Base-by-base conservation (phyloP, 345 rosid genomes). In the Salix koriyanagi region DNA sequence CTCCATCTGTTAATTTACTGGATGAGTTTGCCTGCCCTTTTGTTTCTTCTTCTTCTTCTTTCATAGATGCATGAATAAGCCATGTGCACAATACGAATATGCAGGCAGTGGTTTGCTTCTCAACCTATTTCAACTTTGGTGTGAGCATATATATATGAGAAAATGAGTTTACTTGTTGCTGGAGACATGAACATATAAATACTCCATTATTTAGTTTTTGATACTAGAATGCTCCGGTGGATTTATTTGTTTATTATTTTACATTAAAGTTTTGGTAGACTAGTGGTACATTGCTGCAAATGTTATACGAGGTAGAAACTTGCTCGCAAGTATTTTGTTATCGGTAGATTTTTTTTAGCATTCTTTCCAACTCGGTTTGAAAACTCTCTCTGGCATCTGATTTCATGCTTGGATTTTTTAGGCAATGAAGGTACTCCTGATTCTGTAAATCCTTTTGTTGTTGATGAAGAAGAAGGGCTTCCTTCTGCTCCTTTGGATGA, bases 401-500 rank as follows among this genome's bases (percentile, higher is more conserved):
- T 76, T 80, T 52, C 79, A 62, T 72, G 71, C 34, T 21, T 39
- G 62, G 44, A n/a, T 75, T 73, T 5, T 79, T 64, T 83, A 77
- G 84, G 69, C 83, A 76, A 88, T 82, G 97, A 87, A 83, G 85
- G 94, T 70, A 94, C 99, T 58, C 97, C 98, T 1, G 97, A 94
- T 34, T 96, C 99, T 76, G 86, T 83, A 58, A 91, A 93, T 79
- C 96, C 98, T 26, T 93, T 97, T 74, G 89, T 88, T 2, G 79
- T 85, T 67, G 96, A 90, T 67, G 93, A 94, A 67, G 99, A 91
- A 82, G 97, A 91, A 76, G 98, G 92, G 58, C 92, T 96, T 84
- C 98, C 99, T 6, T 91, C 95, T 58, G 98, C 97, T 79, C 99
- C 99, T 41, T 56, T 92, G 78, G 97, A 94, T 76, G 93, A 91